A percentile compares a stretch with the other conserved stretches of the same genome.
Conservation (phyloP, 345 rosid genomes). For the Salix viminalis region DNA sequence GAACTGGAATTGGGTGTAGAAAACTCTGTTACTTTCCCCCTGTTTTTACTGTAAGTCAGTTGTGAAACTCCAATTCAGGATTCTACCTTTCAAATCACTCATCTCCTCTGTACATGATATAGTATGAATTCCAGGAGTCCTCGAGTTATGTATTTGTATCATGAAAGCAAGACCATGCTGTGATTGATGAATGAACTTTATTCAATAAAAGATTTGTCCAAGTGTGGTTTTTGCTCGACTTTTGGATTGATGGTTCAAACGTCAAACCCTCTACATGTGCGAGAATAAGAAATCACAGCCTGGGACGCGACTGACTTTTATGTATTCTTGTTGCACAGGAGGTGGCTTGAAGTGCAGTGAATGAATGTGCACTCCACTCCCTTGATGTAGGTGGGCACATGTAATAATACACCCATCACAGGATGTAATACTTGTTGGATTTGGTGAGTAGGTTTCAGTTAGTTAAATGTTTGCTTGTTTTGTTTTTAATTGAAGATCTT, state of each 20-base stretch:
- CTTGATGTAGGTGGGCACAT: background rate
- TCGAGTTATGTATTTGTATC: background rate
- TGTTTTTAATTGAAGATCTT: slow-evolving; percentile 3
- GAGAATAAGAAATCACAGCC: background rate
- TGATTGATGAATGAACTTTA: background rate
- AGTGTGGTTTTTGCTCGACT: background rate
- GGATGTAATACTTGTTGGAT: slow-evolving; percentile 10
- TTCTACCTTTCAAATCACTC: background rate
- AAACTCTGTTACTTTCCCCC: background rate
- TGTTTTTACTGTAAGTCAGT: background rate
- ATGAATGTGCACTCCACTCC: background rate
- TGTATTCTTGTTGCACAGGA: slow-evolving; percentile 17
- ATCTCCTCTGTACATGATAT: background rate
- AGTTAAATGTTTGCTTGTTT: slow-evolving; percentile 9
- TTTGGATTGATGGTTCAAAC: background rate
- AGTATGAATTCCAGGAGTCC: background rate
- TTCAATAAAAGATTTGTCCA: background rate
- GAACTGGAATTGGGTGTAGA: background rate
- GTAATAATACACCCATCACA: slow-evolving; percentile 12
- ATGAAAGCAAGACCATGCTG: background rate
- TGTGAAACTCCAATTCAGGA: background rate
- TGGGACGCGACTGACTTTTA: background rate
- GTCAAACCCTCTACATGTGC: background rate
- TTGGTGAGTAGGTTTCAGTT: slow-evolving; percentile 3
- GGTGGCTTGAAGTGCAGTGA: background rate